These are phyloP conservation scores for Phaeosphaeria sp. DNA, from an alignment of 2,329 filamentous ascomycete genomes.

Conservation along the genomic window DNA sequence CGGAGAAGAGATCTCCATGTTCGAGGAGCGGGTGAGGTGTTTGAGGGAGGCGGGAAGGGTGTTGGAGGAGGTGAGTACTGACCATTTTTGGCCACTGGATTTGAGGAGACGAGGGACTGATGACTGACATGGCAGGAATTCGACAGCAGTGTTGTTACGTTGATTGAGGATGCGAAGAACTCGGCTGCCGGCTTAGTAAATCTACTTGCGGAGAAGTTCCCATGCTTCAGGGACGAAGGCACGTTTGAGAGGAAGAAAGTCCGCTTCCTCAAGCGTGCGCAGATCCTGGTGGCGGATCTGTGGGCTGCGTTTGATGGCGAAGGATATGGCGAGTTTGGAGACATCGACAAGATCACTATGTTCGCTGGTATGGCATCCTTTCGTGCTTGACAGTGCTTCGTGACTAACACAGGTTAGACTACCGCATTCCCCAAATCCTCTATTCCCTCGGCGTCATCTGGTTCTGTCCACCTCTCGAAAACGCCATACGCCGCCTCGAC, in stretches of 20 bases:
- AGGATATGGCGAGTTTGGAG: slow-evolving; percentile 79
- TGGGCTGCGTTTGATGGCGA: slow-evolving; percentile 94
- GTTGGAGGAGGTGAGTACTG: slow-evolving; percentile 71
- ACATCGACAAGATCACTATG: slow-evolving; percentile 97
- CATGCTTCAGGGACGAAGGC: slow-evolving; percentile 85
- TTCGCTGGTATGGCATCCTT: slow-evolving; percentile 69
- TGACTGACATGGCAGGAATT: slow-evolving; percentile 66
- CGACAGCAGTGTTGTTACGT: slow-evolving; percentile 73
- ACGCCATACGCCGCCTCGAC: slow-evolving; percentile 69
- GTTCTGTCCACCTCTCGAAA: slow-evolving; percentile 81
- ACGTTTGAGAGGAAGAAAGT: slow-evolving; percentile 76
- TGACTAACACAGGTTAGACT: slow-evolving; percentile 62
- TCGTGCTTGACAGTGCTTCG: background rate
- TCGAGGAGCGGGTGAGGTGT: slow-evolving; percentile 78
- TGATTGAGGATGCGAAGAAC: slow-evolving; percentile 74
- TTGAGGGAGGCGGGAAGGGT: slow-evolving; percentile 83
- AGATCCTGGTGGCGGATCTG: slow-evolving; percentile 93
- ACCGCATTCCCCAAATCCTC: slow-evolving; percentile 93
- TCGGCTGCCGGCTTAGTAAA: slow-evolving; percentile 90
- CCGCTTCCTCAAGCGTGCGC: slow-evolving; percentile 88
- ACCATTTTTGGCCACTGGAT: no score
- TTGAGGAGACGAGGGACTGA: no score
- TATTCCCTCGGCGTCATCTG: slow-evolving; percentile 80
- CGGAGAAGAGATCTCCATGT: slow-evolving; percentile 84
- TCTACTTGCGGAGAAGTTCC: slow-evolving; percentile 79